These are phyloP conservation scores for Clonostachys byssicola DNA, from an alignment of 2,329 filamentous ascomycete genomes.

Conservation along the genomic window DNA sequence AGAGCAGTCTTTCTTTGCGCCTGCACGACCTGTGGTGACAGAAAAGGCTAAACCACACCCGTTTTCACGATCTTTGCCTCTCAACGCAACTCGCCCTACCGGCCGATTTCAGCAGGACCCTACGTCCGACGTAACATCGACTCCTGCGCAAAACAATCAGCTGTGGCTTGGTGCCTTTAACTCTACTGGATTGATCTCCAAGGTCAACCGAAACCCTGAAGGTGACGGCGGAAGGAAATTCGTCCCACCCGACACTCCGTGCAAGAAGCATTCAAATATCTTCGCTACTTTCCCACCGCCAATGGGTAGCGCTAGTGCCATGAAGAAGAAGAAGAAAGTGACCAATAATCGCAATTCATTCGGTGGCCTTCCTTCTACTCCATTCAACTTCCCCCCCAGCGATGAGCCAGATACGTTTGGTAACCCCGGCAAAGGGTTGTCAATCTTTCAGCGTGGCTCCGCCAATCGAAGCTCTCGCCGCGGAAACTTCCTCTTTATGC, in stretches of 20 bases:
- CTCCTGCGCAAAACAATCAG: conserved; percentile 49
- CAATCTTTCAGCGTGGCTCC: conserved; percentile 60
- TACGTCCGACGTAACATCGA: conserved; percentile 19
- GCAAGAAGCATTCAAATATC: conserved; percentile 72
- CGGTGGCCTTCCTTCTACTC: conserved; percentile 65
- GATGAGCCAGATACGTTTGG: conserved; percentile 44
- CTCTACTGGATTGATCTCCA: conserved; percentile 92
- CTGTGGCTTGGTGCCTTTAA: conserved; percentile 82
- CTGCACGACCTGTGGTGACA: conserved; percentile 7
- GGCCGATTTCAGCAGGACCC: conserved; percentile 19
- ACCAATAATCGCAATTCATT: conserved; percentile 66
- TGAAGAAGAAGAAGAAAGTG: conserved; percentile 50
- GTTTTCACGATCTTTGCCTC: conserved; percentile 31
- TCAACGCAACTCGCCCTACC: conserved; percentile 28
- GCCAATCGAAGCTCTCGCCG: conserved; percentile 38
- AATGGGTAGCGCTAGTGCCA: conserved; percentile 41
- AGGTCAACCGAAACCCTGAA: conserved; percentile 83
- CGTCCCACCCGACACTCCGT: conserved; percentile 89
- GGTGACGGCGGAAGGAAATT: conserved; percentile 54
- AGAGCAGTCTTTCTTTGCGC: conserved; percentile 45
- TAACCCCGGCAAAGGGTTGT: conserved; percentile 55
- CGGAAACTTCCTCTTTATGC: conserved; percentile 75
- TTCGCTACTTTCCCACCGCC: conserved; percentile 63
- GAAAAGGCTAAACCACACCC: conserved; percentile 21
- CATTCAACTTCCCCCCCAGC: conserved; percentile 61